Evolutionary conservation across 345 rosid genomes (phyloP), one percentile per base, ranked within the genome.

Genomic region (Linum usitatissimum): DNA sequence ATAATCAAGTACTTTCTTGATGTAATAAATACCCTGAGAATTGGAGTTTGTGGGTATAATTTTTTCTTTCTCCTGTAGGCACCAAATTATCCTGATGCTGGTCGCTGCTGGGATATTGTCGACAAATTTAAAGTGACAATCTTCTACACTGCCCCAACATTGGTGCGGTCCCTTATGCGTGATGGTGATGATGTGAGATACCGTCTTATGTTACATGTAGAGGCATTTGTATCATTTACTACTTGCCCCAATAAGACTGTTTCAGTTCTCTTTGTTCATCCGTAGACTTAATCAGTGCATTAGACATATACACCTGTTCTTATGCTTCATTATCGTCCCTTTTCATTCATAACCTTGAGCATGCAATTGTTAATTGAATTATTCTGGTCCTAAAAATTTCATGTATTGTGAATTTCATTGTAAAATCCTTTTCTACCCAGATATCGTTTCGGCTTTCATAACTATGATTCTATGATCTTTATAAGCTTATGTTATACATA

Each of bases 151-250:
- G 97, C 99, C 23, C 99, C 99, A 5, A 89, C 99, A 6, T 77
- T 92, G 81, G 91, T 92, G 79, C 90, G 98, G 62, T 87, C 97
- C 57, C 97, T 92, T 73, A 93, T 93, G 97, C 96, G 99, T 14
- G 96, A 80, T 7, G 87, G 96, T 53, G 78, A 80, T 63, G 77
- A 82, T 94, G 99, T 73, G 81, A 73, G 78, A 59, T 67, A 31
- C 61, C 64, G 55, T 68, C 60, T 31, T 49, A 53, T 60, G 57
- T 62, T 59, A 20, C 66, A 48, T 55, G 19, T 73, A 57, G 54
- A 78, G 56, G 51, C 49, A 30, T 61, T 57, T 55, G 30, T 30
- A 4, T 23, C 18, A 40, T 58, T 30, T 23, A 23, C 18, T 62
- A 36, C 17, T 56, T 21, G 59, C 40, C 39, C 64, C 15, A 30